Evolutionary conservation across 495 filamentous ascomycete genomes (phyloP).

Genomic region (Aspergillus bridgeri): DNA sequence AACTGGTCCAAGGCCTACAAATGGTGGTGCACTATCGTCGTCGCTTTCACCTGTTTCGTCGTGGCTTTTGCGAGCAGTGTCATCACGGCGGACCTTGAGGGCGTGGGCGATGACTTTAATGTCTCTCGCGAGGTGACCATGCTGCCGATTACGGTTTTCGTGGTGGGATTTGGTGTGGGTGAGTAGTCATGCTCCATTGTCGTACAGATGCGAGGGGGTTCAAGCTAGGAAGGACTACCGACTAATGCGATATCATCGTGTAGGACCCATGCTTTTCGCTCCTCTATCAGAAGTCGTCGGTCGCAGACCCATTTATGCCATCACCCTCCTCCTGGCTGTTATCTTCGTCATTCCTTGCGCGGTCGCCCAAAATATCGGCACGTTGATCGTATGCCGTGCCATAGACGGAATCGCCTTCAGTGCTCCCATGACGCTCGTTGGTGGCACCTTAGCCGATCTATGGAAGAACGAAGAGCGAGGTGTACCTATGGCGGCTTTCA

Average conservation of each 20-base stretch:
- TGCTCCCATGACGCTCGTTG: constrained; percentile 82
- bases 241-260: not conserved
- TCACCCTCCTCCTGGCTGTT: constrained; percentile 58
- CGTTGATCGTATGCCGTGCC: constrained; percentile 65
- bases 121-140: constrained; percentile 65
- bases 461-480: constrained; percentile 78
- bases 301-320: constrained; percentile 59
- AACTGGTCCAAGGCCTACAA: constrained; percentile 58
- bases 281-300: constrained; percentile 72
- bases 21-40: constrained; percentile 64
- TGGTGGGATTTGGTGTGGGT: constrained; percentile 76
- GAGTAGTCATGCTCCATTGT: constrained; percentile 21
- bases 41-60: constrained; percentile 61
- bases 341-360: constrained; percentile 77
- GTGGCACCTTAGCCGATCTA: constrained; percentile 72
- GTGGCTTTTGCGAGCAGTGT: constrained; percentile 61
- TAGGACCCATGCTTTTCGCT: constrained; percentile 73
- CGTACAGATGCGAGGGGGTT: not conserved
- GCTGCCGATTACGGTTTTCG: constrained; percentile 67
- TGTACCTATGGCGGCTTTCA: constrained; percentile 84
- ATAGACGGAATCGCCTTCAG: constrained; percentile 81
- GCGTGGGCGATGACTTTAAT: constrained; percentile 55
- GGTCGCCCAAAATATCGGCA: constrained; percentile 68
- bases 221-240: not conserved
- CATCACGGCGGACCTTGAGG: constrained; percentile 64